phyloP scores from a whole-genome alignment of 2,329 filamentous ascomycete genomes.

The Paracoccidioides brasiliensis region DNA sequence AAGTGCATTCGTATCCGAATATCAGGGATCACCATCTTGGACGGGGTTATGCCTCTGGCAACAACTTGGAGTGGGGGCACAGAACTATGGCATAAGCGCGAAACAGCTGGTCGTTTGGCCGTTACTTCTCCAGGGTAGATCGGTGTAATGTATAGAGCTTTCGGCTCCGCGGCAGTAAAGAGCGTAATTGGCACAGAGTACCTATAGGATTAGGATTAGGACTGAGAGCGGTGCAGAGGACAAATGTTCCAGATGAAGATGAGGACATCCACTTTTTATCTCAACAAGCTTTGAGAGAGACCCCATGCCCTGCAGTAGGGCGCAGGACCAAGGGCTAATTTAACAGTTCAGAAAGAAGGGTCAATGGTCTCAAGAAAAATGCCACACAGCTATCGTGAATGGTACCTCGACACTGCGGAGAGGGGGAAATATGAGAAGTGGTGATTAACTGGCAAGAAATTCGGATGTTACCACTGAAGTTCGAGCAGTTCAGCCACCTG shows the following conservation, averaged over 20 bases:
- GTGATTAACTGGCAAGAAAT: neutral
- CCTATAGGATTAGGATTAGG: slow-evolving; percentile 16
- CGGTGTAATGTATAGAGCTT: neutral
- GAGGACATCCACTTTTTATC: neutral
- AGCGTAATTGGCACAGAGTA: slow-evolving; percentile 44
- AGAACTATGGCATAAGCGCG: neutral
- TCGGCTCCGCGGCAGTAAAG: slow-evolving; percentile 11
- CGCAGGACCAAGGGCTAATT: no score
- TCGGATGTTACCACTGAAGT: neutral
- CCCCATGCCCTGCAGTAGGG: neutral
- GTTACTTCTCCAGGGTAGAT: neutral
- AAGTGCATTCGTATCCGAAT: slow-evolving; percentile 22
- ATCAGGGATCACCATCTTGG: slow-evolving; percentile 14
- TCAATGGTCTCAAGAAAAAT: no score
- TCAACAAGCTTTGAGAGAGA: neutral
- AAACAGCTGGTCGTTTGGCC: neutral
- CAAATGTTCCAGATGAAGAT: neutral
- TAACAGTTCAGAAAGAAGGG: no score
- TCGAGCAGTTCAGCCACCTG: neutral
- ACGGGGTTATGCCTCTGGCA: neutral
- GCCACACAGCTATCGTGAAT: no score
- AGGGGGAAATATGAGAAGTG: no score
- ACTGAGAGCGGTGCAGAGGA: neutral
- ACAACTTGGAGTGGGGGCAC: neutral
- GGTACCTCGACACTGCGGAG: no score